Percentiles rank a stretch among this genome's conserved stretches.
Evolutionary conservation across 345 rosid species (phyloP).

Genomic region (Citrus cavaleriei): DNA sequence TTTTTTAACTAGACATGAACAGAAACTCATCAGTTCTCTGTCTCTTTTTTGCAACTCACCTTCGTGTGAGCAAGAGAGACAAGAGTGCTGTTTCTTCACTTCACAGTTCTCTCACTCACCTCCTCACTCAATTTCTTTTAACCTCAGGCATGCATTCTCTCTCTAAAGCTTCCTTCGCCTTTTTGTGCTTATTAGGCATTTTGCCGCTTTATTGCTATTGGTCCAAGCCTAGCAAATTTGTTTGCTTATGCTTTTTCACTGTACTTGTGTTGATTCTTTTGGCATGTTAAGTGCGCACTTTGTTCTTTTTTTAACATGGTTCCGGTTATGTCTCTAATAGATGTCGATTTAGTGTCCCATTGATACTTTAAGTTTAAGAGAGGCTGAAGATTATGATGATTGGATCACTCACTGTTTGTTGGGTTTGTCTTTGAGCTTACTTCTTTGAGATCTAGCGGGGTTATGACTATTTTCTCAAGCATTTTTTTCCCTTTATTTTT

Average conservation of each 20-base stretch:
- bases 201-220: constrained; percentile 24
- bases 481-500: constrained; percentile 16
- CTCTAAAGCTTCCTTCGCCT: not conserved
- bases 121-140: constrained; percentile 9
- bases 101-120: not conserved
- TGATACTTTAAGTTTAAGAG: constrained; percentile 33
- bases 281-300: constrained; percentile 14
- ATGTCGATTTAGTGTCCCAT: constrained; percentile 11
- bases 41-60: constrained; percentile 18
- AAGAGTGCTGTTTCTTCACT: constrained; percentile 15
- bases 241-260: constrained; percentile 25
- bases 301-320: constrained; percentile 25
- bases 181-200: not conserved
- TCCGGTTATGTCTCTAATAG: constrained; percentile 4
- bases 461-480: constrained; percentile 38
- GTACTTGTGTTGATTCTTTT: constrained; percentile 25
- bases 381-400: constrained; percentile 25
- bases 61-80: constrained; percentile 10
- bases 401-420: constrained; percentile 29
- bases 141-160: constrained; percentile 26
- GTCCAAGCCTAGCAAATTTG: constrained; percentile 14
- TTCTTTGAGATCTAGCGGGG: constrained; percentile 59
- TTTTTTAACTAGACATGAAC: constrained; percentile 27
- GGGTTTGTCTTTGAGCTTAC: constrained; percentile 36
- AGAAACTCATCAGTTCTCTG: constrained; percentile 40